Percentiles rank a stretch among this genome's conserved stretches.
These are phyloP conservation scores for Trichoderma semiorbis DNA, from an alignment of 2,329 filamentous ascomycete species.

Conservation along the genomic window DNA sequence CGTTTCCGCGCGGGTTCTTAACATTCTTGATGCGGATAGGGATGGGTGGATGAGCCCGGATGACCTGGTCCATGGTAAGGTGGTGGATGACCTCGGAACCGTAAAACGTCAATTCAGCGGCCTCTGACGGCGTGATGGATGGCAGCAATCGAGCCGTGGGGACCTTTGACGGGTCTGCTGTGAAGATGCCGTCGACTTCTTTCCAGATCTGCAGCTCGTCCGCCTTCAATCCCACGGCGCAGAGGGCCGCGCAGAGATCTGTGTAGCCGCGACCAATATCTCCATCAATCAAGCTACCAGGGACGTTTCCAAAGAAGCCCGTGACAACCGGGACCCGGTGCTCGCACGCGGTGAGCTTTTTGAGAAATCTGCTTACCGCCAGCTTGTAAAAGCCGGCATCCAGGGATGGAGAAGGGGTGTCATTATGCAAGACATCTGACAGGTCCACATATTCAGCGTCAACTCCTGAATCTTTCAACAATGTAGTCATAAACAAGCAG, in stretches of 20 bases:
- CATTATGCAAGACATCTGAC: conserved; percentile 73
- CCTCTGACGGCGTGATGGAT: conserved; percentile 89
- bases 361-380: conserved; percentile 57
- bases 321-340: conserved; percentile 75
- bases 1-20: conserved; percentile 75
- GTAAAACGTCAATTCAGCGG: conserved; percentile 91
- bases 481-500: conserved; percentile 82
- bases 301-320: conserved; percentile 92
- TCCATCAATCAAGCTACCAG: conserved; percentile 80
- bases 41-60: conserved; percentile 74
- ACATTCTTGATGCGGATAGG: conserved; percentile 90
- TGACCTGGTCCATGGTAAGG: conserved; percentile 95
- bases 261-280: conserved; percentile 95
- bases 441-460: conserved; percentile 89
- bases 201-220: conserved; percentile 97
- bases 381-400: conserved; percentile 68
- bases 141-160: conserved; percentile 87
- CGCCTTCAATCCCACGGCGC: conserved; percentile 83
- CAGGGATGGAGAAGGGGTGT: conserved; percentile 50
- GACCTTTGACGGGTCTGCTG: conserved; percentile 79
- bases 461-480: conserved; percentile 77
- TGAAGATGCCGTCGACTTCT: conserved; percentile 95
- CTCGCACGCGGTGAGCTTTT: conserved; percentile 62
- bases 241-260: conserved; percentile 88
- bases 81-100: conserved; percentile 97